These are phyloP conservation scores for Stephania yunnanensis DNA, from an alignment of 164 flowering plant species.

Conservation along the genomic window DNA sequence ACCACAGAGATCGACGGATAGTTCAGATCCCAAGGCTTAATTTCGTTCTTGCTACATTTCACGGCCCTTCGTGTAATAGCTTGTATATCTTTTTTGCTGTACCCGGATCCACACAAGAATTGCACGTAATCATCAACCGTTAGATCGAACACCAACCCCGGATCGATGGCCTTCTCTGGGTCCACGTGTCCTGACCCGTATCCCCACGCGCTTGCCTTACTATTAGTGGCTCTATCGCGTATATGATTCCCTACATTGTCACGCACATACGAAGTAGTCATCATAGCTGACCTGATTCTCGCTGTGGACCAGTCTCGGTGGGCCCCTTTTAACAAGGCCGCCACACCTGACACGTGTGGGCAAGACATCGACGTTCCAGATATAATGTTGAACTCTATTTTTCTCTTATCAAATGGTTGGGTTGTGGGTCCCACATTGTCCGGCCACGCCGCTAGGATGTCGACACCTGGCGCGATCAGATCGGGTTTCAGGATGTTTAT, in stretches of 20 bases:
- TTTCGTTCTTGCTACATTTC: conserved; percentile 14
- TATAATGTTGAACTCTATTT: conserved; percentile 42
- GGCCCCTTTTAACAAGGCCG: too few relatives aligned
- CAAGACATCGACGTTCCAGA: conserved; percentile 13
- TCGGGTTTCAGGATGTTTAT: conserved; percentile 50
- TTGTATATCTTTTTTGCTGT: conserved; percentile 5
- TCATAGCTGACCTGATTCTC: too few relatives aligned
- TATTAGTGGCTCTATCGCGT: too few relatives aligned
- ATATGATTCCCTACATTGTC: too few relatives aligned
- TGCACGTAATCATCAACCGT: conserved; percentile 1
- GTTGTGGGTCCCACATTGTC: conserved; percentile 26
- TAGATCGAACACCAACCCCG: conserved; percentile 42
- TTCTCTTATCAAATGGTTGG: conserved; percentile 24
- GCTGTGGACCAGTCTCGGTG: too few relatives aligned
- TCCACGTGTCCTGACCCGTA: conserved; percentile 50
- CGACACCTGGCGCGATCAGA: conserved; percentile 58
- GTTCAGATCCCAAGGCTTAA: too few relatives aligned
- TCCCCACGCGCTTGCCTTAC: conserved; percentile 19
- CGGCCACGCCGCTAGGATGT: conserved; percentile 67
- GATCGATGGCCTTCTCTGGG: conserved; percentile 35
- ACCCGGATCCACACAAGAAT: conserved; percentile 37
- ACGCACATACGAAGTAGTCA: too few relatives aligned
- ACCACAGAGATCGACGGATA: too few relatives aligned
- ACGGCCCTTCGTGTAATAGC: conserved; percentile 15
- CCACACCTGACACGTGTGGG: too few relatives aligned